These are phyloP conservation scores for Nicotiana rustica DNA, from an alignment of 305 asterid species.

Conservation along the genomic window DNA sequence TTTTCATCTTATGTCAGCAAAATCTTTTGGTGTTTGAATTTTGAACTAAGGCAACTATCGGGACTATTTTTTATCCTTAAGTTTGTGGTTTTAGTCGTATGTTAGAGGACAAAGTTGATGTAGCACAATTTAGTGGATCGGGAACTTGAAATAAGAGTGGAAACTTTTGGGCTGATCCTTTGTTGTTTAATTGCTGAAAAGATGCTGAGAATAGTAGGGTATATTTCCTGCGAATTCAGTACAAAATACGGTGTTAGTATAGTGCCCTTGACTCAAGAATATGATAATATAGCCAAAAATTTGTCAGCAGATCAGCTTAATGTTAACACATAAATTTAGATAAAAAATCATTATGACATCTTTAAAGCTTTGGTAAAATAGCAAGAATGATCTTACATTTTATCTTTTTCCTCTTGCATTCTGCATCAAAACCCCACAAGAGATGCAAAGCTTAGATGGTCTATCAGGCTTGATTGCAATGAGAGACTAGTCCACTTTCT, in stretches of 20 bases:
- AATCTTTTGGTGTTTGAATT: constrained; percentile 6
- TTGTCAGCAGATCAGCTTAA: neutral
- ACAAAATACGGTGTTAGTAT: neutral
- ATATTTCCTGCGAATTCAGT: neutral
- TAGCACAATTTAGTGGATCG: neutral
- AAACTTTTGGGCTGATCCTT: constrained; percentile 1
- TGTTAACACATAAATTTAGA: neutral
- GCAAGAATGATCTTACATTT: neutral
- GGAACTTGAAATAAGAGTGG: constrained; percentile 5
- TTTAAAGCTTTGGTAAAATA: neutral
- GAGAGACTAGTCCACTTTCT: neutral
- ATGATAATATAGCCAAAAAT: neutral
- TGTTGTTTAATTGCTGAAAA: constrained; percentile 10
- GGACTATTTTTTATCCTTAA: neutral
- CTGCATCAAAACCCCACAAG: constrained; percentile 3
- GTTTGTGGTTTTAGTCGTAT: neutral
- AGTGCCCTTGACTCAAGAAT: constrained; percentile 3
- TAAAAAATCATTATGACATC: neutral
- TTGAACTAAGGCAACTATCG: neutral
- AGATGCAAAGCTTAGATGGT: neutral
- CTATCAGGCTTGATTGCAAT: constrained; percentile 7
- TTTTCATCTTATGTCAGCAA: constrained; percentile 12
- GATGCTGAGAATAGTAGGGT: neutral
- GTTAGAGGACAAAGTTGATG: neutral
- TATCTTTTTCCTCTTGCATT: neutral